Conservation (phyloP, 495 filamentous ascomycete genomes). For the Pseudomonodictys pantanalensis region DNA sequence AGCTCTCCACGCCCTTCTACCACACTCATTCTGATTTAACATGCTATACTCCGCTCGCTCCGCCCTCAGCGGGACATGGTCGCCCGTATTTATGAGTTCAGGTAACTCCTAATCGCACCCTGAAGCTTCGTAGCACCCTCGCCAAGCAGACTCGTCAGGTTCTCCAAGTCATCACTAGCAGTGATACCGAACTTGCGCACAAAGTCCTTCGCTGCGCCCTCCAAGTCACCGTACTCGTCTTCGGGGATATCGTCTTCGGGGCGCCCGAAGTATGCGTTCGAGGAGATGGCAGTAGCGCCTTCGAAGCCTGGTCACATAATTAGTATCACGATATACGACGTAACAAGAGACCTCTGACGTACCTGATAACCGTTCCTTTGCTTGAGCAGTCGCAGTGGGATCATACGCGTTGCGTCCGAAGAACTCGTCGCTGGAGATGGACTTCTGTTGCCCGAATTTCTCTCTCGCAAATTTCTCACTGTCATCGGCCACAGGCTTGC, state of each 20-base stretch:
- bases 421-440: constrained; percentile 96
- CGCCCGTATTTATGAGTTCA: constrained; percentile 74
- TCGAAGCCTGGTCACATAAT: constrained; percentile 68
- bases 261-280: constrained; percentile 93
- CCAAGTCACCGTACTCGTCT: constrained; percentile 76
- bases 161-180: constrained; percentile 91
- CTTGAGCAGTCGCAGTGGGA: constrained; percentile 74
- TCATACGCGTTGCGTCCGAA: constrained; percentile 89
- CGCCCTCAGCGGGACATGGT: too few species aligned
- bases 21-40: too few species aligned
- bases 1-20: too few species aligned
- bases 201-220: constrained; percentile 91
- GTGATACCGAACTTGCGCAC: constrained; percentile 91
- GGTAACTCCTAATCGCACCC: constrained; percentile 82
- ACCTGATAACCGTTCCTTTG: constrained; percentile 66
- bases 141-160: constrained; percentile 73
- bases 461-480: constrained; percentile 68
- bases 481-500: constrained; percentile 59
- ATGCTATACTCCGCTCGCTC: too few species aligned
- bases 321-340: neutral
- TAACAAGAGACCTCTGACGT: neutral
- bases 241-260: constrained; percentile 67
- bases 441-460: constrained; percentile 90
- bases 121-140: constrained; percentile 82
- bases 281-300: constrained; percentile 86